Conservation (phyloP, 768 basidiomycete species). For the Macrocybe gigantea region DNA sequence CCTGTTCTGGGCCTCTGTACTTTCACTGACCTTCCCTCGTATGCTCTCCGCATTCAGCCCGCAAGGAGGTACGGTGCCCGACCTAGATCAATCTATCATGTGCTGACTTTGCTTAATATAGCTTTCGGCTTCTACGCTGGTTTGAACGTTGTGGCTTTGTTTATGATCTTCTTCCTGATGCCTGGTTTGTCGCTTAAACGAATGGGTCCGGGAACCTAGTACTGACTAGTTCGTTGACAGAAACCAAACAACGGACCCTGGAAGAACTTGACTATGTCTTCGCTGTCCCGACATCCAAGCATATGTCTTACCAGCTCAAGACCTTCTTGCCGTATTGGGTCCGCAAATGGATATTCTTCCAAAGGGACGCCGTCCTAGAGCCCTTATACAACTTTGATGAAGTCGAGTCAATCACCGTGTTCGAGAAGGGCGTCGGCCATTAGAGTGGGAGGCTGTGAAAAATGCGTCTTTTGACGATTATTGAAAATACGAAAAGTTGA, state of each 20-base stretch:
- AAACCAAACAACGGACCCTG: constrained; percentile 49
- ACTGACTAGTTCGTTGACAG: constrained; percentile 13
- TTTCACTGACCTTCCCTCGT: constrained; percentile 55
- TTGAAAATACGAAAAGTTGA: too few relatives aligned
- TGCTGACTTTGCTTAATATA: constrained; percentile 3
- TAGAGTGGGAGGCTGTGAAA: constrained; percentile 4
- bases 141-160: constrained; percentile 40
- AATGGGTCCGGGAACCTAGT: too few relatives aligned
- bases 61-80: constrained; percentile 24
- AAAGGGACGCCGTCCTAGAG: constrained; percentile 27
- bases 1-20: constrained; percentile 48
- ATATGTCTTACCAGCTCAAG: constrained; percentile 37
- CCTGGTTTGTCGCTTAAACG: constrained; percentile 31
- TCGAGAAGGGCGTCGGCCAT: constrained; percentile 34
- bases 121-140: constrained; percentile 58
- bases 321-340: constrained; percentile 47
- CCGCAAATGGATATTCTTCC: constrained; percentile 38
- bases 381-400: constrained; percentile 51
- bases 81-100: constrained; percentile 10
- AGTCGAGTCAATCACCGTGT: constrained; percentile 37
- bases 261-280: constrained; percentile 48
- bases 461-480: too few relatives aligned
- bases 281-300: constrained; percentile 41
- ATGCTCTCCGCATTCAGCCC: constrained; percentile 39
- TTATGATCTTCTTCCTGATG: constrained; percentile 52